These are phyloP conservation scores for Fusarium penzigii DNA, from an alignment of 2,329 filamentous ascomycete species.

Conservation along the genomic window DNA sequence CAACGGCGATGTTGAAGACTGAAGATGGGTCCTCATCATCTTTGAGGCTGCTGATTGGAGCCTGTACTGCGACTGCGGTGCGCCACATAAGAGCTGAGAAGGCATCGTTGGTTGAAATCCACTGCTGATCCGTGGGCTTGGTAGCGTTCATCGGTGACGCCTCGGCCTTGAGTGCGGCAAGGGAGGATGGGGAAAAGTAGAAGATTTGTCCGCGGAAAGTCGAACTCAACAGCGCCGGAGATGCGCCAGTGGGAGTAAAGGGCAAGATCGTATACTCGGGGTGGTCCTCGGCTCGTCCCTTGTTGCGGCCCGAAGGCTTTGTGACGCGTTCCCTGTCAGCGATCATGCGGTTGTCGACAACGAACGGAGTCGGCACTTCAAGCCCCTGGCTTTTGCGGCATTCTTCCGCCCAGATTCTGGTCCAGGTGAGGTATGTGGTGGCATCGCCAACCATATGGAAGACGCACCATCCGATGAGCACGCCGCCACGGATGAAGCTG, in stretches of 20 bases:
- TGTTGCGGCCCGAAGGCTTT: constrained; percentile 6
- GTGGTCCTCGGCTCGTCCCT: constrained; percentile 5
- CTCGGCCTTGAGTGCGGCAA: constrained; percentile 6
- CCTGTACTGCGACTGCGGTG: constrained; percentile 8
- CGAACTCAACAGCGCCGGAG: constrained; percentile 7
- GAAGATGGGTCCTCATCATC: background rate
- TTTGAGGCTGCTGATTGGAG: constrained; percentile 4
- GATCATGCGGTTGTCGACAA: constrained; percentile 7
- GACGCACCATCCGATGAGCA: constrained; percentile 12
- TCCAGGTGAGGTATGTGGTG: constrained; percentile 14
- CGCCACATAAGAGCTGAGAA: constrained; percentile 17
- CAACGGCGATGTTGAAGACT: constrained; percentile 12
- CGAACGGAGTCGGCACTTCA: background rate
- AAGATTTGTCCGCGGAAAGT: constrained; percentile 11
- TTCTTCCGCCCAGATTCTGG: constrained; percentile 16
- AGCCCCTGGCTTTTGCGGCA: constrained; percentile 8
- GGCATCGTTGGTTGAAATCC: constrained; percentile 18
- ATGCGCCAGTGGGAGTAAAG: constrained; percentile 1
- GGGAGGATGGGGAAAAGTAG: constrained; percentile 14
- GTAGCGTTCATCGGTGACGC: constrained; percentile 2
- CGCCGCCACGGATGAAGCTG: constrained; percentile 12
- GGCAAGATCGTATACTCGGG: constrained; percentile 10
- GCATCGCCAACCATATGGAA: constrained; percentile 16
- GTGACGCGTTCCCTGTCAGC: constrained; percentile 1
- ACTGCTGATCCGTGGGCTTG: constrained; percentile 4